phyloP scores from a whole-genome alignment of 345 rosid genomes.

The Chamaenerion angustifolium region DNA sequence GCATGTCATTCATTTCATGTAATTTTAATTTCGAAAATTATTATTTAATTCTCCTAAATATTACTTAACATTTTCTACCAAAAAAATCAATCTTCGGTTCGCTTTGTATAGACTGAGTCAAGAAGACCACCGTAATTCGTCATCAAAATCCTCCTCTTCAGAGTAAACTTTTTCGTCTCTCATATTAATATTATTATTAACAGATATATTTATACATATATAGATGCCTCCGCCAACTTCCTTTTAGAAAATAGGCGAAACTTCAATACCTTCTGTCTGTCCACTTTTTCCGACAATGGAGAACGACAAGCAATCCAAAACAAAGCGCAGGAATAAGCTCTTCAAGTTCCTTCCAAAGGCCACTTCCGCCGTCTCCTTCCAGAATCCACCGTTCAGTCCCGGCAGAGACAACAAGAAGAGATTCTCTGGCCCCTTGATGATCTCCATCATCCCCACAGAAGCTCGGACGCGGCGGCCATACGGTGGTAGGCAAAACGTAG shows the following conservation, averaged over 20 bases:
- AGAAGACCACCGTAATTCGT: no score
- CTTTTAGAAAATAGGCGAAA: background rate
- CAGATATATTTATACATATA: no score
- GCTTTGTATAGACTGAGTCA: no score
- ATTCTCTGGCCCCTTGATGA: conserved; percentile 48
- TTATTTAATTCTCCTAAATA: no score
- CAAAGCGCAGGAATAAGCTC: conserved; percentile 24
- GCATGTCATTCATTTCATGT: no score
- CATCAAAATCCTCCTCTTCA: no score
- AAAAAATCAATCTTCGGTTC: no score
- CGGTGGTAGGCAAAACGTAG: conserved; percentile 11
- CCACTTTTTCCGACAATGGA: conserved; percentile 14
- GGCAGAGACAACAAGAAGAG: conserved; percentile 24
- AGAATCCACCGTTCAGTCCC: conserved; percentile 55
- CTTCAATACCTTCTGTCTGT: background rate
- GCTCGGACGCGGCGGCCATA: conserved; percentile 34
- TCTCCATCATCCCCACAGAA: conserved; percentile 47
- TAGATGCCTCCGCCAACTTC: no score
- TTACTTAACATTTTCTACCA: no score
- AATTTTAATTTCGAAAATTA: no score
- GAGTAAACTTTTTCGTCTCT: no score
- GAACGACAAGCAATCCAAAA: conserved; percentile 17
- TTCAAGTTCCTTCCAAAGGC: conserved; percentile 51
- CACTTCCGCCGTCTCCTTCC: conserved; percentile 32
- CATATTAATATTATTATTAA: no score